A percentile compares a stretch with the other conserved stretches of the same genome.
Evolutionary conservation across 1,284 basidiomycete species (phyloP).

Genomic region (Volvariella volvacea): DNA sequence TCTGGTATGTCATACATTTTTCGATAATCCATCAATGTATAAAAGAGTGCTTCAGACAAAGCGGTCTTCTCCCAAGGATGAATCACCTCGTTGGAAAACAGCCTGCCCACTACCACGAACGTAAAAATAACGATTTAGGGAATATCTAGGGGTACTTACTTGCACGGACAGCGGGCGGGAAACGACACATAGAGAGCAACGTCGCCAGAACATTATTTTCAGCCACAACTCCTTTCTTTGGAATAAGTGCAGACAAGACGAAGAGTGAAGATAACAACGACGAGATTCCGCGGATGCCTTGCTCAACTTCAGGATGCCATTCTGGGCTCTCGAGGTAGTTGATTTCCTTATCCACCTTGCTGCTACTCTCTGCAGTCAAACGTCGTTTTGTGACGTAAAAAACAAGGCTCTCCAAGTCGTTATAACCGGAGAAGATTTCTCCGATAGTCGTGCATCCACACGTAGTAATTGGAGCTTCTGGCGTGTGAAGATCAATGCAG

Average conservation of each 20-base stretch:
- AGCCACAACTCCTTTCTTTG: constrained; percentile 10
- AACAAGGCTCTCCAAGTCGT: constrained; percentile 3
- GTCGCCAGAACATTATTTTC: constrained; percentile 16
- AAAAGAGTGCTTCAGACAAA: constrained; percentile 15
- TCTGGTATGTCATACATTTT: not conserved
- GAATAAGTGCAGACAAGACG: constrained; percentile 13
- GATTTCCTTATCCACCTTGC: not conserved
- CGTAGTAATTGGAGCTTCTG: constrained; percentile 14
- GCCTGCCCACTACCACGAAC: constrained; percentile 13
- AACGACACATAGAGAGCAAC: constrained; percentile 15
- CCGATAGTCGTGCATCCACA: constrained; percentile 15
- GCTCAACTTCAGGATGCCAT: constrained; percentile 18
- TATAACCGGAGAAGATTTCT: constrained; percentile 9
- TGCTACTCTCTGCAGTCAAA: not conserved
- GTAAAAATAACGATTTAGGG: not conserved
- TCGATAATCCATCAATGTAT: constrained; percentile 14
- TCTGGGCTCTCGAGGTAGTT: constrained; percentile 13
- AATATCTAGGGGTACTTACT: constrained; percentile 12
- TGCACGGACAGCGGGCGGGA: constrained; percentile 20
- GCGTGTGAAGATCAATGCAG: constrained; percentile 18
- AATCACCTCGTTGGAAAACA: constrained; percentile 16
- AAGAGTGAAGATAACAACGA: constrained; percentile 19
- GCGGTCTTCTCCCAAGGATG: constrained; percentile 16
- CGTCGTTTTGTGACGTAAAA: not conserved
- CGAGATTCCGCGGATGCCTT: constrained; percentile 19